Conservation (phyloP, 805 yeast species). For the Yarrowia sp. region DNA sequence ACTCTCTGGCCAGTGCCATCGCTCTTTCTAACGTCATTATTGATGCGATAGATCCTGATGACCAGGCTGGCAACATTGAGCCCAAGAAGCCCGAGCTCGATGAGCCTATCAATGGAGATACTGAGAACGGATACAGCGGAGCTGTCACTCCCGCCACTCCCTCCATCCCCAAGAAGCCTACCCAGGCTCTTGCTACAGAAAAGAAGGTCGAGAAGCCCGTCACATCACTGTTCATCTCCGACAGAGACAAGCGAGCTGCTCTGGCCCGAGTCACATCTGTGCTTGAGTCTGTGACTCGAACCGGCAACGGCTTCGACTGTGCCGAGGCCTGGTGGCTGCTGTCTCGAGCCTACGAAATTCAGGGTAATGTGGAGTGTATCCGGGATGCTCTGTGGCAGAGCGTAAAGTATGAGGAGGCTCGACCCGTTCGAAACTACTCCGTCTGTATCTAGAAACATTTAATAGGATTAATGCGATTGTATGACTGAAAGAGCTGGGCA, state of each 20-base stretch:
- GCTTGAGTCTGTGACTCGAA: slow-evolving; percentile 51
- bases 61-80: slow-evolving; percentile 20
- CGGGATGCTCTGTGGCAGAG: slow-evolving; percentile 65
- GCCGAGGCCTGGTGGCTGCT: slow-evolving; percentile 76
- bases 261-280: slow-evolving; percentile 55
- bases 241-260: slow-evolving; percentile 65
- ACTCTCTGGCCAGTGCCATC: slow-evolving; percentile 59
- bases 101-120: slow-evolving; percentile 4
- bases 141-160: slow-evolving; percentile 25
- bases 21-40: slow-evolving; percentile 63
- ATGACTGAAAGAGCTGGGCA: too few relatives aligned
- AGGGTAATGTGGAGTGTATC: slow-evolving; percentile 59
- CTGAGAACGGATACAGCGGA: slow-evolving; percentile 21
- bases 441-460: slow-evolving; percentile 40
- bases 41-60: slow-evolving; percentile 48
- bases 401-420: slow-evolving; percentile 63
- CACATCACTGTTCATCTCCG: slow-evolving; percentile 56
- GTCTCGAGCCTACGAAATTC: slow-evolving; percentile 65
- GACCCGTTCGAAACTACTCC: slow-evolving; percentile 59
- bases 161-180: slow-evolving; percentile 30
- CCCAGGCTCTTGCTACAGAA: slow-evolving; percentile 32
- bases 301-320: slow-evolving; percentile 54
- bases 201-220: slow-evolving; percentile 17
- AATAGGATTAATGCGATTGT: slow-evolving; percentile 2
- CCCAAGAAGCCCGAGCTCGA: slow-evolving; percentile 25